Conservation (phyloP, 768 basidiomycete genomes). For the Gloeophyllum trabeum region DNA sequence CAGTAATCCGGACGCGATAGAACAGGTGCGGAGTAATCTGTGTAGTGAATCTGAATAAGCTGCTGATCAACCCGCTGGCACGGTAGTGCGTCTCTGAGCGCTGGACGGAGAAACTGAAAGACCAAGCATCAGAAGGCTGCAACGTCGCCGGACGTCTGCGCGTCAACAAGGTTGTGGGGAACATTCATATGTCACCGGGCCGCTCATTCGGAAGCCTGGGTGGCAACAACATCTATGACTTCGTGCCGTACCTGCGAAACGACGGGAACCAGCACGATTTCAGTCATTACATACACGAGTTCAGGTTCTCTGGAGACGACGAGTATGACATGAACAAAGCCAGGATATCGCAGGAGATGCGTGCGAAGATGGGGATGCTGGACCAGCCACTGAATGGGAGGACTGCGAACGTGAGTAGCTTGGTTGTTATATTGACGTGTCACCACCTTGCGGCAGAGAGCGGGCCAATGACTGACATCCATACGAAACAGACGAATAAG, state of each 20-base stretch:
- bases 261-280: constrained; percentile 89
- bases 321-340: constrained; percentile 68
- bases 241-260: constrained; percentile 90
- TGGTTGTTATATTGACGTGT: too few relatives aligned
- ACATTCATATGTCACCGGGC: constrained; percentile 91
- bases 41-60: not conserved
- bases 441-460: too few relatives aligned
- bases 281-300: constrained; percentile 73
- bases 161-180: constrained; percentile 95
- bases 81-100: constrained; percentile 94
- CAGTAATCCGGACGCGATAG: constrained; percentile 77
- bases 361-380: constrained; percentile 59
- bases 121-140: constrained; percentile 91
- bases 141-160: constrained; percentile 85
- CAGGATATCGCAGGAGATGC: constrained; percentile 48
- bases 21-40: constrained; percentile 47
- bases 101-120: constrained; percentile 88
- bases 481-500: constrained; percentile 59
- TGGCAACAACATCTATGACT: constrained; percentile 68
- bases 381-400: constrained; percentile 69
- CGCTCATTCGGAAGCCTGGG: constrained; percentile 81
- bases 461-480: too few relatives aligned
- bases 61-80: too few relatives aligned
- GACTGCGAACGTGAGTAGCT: constrained; percentile 44
- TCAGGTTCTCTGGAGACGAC: constrained; percentile 77